Evolutionary conservation across 352 stramenopile species (phyloP), one percentile per base, ranked within the genome.

Genomic region (Phytophthora capsici): DNA sequence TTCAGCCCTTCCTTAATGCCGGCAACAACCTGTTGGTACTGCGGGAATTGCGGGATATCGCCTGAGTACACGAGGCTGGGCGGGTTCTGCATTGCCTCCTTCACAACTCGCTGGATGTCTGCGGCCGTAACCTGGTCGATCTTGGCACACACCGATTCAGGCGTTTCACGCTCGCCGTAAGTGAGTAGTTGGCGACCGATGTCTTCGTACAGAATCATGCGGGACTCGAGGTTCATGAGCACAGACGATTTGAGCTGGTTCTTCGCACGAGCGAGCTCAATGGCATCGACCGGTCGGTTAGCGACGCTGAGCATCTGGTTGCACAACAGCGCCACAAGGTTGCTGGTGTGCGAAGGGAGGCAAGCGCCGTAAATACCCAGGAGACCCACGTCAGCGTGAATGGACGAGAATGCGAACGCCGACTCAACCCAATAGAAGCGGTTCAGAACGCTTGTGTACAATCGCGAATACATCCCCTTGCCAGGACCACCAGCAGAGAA

Each of bases 211-310:
- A 99, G 71, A 48, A 99, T 95, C 73, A 99, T 88, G 25, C 98
- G 84, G 22, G 90, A 98, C 84, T 99, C 98, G 45, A 99, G 88
- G 69, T 99, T 98, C 79, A 99, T 99, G 45, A 99, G 84, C 41
- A 99, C 92, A 53, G 98, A 99, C 66, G 93, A 99, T 78, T 99
- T 99, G 54, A 99, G 91, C 93, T 99, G 98, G 81, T 99, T 99
- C 77, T 98, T 97, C 40, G 98, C 98, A 34, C 98, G 93, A 43
- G 76, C 63, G 38, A 99, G 84, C 78, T 99, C 93, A 50, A 90
- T 73, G 6, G 80, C 58, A 58, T 95, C 84, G 2, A 96, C 90
- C 0, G 67, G 66, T 13, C 79, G 73, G 57, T 85, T 91, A 25
- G 93, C 89, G 8, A 99, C 69, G 47, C 82, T 91, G 6, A 93